Percentiles rank a stretch among this genome's conserved stretches.
Evolutionary conservation across 2,329 filamentous ascomycete species (phyloP).

Genomic region (Epichloe coenophiala): DNA sequence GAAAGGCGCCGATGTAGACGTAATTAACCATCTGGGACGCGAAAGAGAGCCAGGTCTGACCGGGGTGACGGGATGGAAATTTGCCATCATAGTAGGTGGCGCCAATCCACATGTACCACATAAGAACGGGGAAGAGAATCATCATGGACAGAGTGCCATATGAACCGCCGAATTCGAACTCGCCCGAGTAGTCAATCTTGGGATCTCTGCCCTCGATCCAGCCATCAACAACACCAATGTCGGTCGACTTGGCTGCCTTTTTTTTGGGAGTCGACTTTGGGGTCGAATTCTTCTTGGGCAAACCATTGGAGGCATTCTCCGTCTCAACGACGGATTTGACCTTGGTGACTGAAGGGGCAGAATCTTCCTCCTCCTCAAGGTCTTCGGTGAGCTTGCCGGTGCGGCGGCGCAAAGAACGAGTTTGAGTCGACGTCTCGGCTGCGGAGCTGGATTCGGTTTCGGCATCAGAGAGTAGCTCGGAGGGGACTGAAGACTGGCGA

Average conservation of each 20-base stretch:
- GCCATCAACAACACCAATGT: conserved; percentile 30
- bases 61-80: conserved; percentile 52
- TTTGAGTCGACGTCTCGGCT: conserved; percentile 25
- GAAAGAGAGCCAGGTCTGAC: conserved; percentile 60
- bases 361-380: conserved; percentile 29
- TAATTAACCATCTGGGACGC: conserved; percentile 54
- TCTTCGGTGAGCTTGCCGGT: conserved; percentile 37
- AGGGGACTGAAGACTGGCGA: conserved; percentile 35
- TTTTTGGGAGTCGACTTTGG: not conserved
- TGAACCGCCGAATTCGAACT: conserved; percentile 78
- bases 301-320: conserved; percentile 11
- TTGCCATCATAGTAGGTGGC: conserved; percentile 84
- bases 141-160: conserved; percentile 74
- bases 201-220: conserved; percentile 47
- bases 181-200: conserved; percentile 48
- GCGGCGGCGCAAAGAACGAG: conserved; percentile 29
- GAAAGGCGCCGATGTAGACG: conserved; percentile 75
- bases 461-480: conserved; percentile 28
- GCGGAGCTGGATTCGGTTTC: conserved; percentile 37
- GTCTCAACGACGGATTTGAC: conserved; percentile 16
- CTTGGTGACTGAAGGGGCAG: conserved; percentile 18
- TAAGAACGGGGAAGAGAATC: conserved; percentile 81
- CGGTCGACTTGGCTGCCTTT: conserved; percentile 8
- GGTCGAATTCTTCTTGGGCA: conserved; percentile 8
- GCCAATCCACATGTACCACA: conserved; percentile 99